Base-by-base conservation (phyloP, 345 rosid genomes). In the Corymbia maculata region DNA sequence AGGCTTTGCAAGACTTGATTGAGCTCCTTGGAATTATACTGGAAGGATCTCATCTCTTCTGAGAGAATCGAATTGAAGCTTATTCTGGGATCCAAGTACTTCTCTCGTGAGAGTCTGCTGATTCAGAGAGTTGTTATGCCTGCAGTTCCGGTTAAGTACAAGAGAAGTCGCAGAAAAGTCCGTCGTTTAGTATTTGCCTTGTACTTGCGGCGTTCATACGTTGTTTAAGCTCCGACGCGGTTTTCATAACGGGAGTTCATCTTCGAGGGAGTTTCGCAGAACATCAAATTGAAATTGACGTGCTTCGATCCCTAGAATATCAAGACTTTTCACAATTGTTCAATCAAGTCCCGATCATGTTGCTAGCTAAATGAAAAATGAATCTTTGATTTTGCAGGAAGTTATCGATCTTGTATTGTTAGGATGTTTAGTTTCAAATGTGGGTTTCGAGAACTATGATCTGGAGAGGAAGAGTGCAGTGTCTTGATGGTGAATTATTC, bases 11-110 rank as follows among this genome's bases (percentile, higher is more conserved):
- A 13, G 70, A 61, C 70, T 6, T 61, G 70, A 61, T 28, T 7
- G 42, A 66, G 4, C 21, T 7, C 16, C 21, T 30, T 0, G 21
- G 1, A 30, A 30, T 7, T 44, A 68, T 8, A 7, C 0, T 0
- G 79, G 11, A 30, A 8, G 79, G 79, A 30, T 32, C 79, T 30
- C 79, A 68, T 68, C 44, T 68, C 11, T 30, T 8, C 44, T 15
- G 3, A 11, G 3, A 44, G 79, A 68, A 30, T 16, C 22, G 3
- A 32, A 66, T 36, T 30, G 36, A 30, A 30, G 17, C 22, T 30
- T 30, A 14, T 0, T 68, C 21, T 30, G 11, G 79, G 79, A 68
- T 68, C 22, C 44, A 68, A 17, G 10, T 13, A 68, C 79, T 66
- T 66, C 44, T 68, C 44, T 68, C 79, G 79, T 68, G 79, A 36